These are phyloP conservation scores for Tetrapyrgos nigripes DNA, from an alignment of 1,284 basidiomycete species.

Conservation along the genomic window DNA sequence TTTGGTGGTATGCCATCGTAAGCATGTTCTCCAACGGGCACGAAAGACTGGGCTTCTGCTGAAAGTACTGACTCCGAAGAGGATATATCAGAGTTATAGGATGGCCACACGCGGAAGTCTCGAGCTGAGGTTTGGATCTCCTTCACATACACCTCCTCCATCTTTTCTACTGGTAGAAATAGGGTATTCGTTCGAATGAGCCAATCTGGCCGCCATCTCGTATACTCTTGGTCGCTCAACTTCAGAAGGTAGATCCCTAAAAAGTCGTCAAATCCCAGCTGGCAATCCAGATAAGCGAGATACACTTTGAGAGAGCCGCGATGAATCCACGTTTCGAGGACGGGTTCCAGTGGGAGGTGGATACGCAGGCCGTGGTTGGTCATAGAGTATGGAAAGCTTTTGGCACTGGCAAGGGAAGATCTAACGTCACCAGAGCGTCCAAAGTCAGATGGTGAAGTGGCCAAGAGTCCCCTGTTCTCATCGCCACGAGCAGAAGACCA, in stretches of 20 bases:
- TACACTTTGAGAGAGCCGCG: neutral
- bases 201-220: neutral
- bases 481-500: neutral
- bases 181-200: neutral
- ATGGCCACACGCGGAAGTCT: too few species aligned
- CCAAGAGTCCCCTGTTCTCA: neutral
- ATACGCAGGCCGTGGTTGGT: neutral
- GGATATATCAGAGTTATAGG: too few species aligned
- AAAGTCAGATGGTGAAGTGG: neutral
- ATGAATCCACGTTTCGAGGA: neutral
- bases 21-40: too few species aligned
- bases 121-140: neutral
- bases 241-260: neutral
- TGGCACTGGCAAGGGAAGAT: too few species aligned
- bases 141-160: neutral
- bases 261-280: neutral
- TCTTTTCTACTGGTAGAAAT: neutral
- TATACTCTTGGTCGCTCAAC: constrained; percentile 2
- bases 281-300: neutral
- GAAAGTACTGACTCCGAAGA: too few species aligned
- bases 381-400: neutral
- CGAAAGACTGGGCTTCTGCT: too few species aligned
- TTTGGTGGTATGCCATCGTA: too few species aligned
- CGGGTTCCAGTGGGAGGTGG: neutral
- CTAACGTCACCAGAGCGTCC: neutral